A percentile compares a stretch with the other conserved stretches of the same genome.
These are phyloP conservation scores for Serendipita sp. DNA, from an alignment of 768 basidiomycete species.

Conservation along the genomic window DNA sequence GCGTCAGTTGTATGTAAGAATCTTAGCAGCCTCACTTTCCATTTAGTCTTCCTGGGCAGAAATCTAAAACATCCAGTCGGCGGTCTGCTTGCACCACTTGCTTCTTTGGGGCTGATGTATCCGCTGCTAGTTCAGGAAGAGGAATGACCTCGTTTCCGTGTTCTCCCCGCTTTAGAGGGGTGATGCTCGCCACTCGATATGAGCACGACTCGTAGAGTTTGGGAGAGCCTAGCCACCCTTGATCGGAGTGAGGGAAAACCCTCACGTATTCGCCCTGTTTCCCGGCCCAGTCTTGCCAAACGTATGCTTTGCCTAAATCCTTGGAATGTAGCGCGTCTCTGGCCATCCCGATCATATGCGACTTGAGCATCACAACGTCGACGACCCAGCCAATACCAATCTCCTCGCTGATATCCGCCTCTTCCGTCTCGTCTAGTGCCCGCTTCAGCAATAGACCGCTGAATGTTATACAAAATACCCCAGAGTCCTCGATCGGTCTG, in stretches of 20 bases:
- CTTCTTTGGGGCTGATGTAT: background rate
- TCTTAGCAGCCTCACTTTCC: background rate
- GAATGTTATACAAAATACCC: background rate
- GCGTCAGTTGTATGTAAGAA: background rate
- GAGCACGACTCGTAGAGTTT: background rate
- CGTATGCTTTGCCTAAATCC: background rate
- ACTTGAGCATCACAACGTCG: background rate
- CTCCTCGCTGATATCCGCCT: background rate
- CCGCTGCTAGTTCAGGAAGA: background rate
- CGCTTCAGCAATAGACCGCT: background rate
- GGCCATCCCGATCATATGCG: background rate
- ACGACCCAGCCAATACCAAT: background rate
- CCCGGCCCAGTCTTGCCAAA: background rate
- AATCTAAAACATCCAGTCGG: conserved; percentile 2
- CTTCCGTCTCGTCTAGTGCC: background rate
- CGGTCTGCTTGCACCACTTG: background rate
- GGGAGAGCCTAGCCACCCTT: conserved; percentile 5
- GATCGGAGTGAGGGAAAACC: background rate
- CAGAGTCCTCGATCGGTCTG: background rate
- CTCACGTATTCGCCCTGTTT: background rate
- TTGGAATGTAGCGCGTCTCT: background rate
- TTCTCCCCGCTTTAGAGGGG: background rate
- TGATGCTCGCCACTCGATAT: background rate
- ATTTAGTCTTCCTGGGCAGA: background rate
- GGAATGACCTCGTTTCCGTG: background rate